Conservation (phyloP, 495 filamentous ascomycete species). For the Trypethelium eluteriae region DNA sequence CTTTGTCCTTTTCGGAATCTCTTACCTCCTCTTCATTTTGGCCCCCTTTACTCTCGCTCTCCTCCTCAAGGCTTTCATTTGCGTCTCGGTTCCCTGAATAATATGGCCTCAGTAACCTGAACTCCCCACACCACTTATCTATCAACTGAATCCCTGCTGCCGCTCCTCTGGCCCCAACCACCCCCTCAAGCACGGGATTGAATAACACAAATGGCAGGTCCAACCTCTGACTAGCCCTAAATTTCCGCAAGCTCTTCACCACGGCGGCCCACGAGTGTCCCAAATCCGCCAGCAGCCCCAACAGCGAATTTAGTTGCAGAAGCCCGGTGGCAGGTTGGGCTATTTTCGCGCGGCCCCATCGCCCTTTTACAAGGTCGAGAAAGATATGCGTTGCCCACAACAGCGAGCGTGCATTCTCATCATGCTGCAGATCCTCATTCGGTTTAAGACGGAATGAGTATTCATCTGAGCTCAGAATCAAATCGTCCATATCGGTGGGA, state of each 20-base stretch:
- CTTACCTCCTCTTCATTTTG: neutral
- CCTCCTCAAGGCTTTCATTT: neutral
- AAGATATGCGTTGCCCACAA: neutral
- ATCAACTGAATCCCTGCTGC: neutral
- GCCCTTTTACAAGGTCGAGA: neutral
- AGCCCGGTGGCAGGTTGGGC: neutral
- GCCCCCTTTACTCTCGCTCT: neutral
- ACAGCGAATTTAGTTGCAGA: neutral
- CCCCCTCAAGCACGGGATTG: neutral
- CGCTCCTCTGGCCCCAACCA: neutral
- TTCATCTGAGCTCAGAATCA: neutral
- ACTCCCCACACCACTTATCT: conserved; percentile 3
- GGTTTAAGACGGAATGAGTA: neutral
- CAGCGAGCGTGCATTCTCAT: neutral
- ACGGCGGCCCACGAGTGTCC: neutral
- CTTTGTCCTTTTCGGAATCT: neutral
- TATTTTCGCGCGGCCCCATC: neutral
- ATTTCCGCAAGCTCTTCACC: neutral
- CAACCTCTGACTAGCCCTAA: neutral
- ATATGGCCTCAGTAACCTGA: neutral
- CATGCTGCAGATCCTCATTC: neutral
- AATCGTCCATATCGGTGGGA: neutral
- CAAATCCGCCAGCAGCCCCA: neutral
- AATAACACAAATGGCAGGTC: neutral
- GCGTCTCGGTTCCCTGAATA: neutral